Evolutionary conservation across 1,139 yeast species (phyloP).

Genomic region (Starmera stellimalicola): DNA sequence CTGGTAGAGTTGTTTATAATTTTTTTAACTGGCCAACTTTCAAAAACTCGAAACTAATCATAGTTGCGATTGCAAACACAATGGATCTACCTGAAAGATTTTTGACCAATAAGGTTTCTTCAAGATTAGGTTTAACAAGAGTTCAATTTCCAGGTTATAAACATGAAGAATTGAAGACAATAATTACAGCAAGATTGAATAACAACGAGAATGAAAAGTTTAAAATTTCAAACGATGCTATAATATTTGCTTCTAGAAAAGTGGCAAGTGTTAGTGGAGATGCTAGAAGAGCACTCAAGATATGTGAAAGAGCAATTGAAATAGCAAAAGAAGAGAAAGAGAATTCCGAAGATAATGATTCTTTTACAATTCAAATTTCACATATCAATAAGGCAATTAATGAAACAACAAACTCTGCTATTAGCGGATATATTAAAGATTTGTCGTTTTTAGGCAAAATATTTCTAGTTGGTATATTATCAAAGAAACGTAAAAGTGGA

Average conservation of each 20-base stretch:
- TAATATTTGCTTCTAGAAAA: conserved; percentile 86
- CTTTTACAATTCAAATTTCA: conserved; percentile 50
- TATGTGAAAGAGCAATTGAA: conserved; percentile 86
- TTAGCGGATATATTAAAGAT: conserved; percentile 45
- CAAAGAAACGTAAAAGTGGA: conserved; percentile 60
- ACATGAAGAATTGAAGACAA: conserved; percentile 64
- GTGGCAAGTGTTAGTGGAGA: conserved; percentile 97
- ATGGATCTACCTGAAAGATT: conserved; percentile 94
- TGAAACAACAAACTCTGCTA: conserved; percentile 73
- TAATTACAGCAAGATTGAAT: conserved; percentile 63
- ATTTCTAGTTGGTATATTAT: conserved; percentile 55
- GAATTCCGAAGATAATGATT: conserved; percentile 15
- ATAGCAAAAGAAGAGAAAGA: conserved; percentile 49
- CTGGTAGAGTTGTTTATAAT: conserved; percentile 86
- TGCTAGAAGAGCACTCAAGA: conserved; percentile 86
- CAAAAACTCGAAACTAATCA: conserved; percentile 67
- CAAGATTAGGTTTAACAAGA: conserved; percentile 82
- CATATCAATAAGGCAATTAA: conserved; percentile 73
- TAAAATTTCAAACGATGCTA: conserved; percentile 61
- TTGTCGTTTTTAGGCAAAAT: conserved; percentile 66
- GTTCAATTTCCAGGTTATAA: conserved; percentile 86
- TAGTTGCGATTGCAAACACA: conserved; percentile 91
- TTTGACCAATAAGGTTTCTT: conserved; percentile 79
- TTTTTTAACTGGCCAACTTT: conserved; percentile 97
- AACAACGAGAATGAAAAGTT: conserved; percentile 32